Evolutionary conservation across 192 early-diverging fungal genomes (phyloP), one percentile per base, ranked within the genome.

Genomic region (Phycomyces nitens): DNA sequence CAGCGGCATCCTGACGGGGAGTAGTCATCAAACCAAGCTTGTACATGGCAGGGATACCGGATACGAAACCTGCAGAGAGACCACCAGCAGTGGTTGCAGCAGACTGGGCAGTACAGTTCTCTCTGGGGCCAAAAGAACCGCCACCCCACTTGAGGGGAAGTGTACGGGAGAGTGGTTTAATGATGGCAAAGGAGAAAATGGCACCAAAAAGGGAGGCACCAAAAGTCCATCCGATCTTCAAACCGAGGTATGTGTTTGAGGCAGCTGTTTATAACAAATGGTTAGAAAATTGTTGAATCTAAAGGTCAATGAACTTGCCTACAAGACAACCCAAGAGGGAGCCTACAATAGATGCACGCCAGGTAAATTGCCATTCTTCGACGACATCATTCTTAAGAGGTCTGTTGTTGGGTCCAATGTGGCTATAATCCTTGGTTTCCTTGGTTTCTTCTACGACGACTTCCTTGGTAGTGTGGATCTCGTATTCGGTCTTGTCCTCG

Each of bases 1-100:
- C 50, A 26, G 71, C 76, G 23, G 77, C 56, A 60, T 89, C 85
- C 23, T 82, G 72, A 16, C 62, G 54, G 41, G 81, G 74, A 9
- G 67, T 75, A 3, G 69, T 53, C 71, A 89, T 70, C 15, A 89
- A 73, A 21, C 81, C 78, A 55, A 88, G 74, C 22, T 78, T 79
- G 62, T 89, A 89, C 82, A 89, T 80, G 54, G 87, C 86, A 53
- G 87, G 87, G 24, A 89, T 79, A 34, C 82, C 86, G 26, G 86
- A 78, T n/a, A 87, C 77, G 39, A 87, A 89, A 24, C 81, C 75
- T 16, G 70, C 75, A 40, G 76, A 74, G 14, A 89, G 80, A 64
- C 85, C 87, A 61, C 87, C 87, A 47, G 87, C 76, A 54, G 87
- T 78, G 44, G 86, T 87, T 10, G 87, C 87, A 42, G 87, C 87